A percentile compares a stretch with the other conserved stretches of the same genome.
Evolutionary conservation across 2,329 filamentous ascomycete genomes (phyloP).

Genomic region (Colletotrichum ledebouriae): DNA sequence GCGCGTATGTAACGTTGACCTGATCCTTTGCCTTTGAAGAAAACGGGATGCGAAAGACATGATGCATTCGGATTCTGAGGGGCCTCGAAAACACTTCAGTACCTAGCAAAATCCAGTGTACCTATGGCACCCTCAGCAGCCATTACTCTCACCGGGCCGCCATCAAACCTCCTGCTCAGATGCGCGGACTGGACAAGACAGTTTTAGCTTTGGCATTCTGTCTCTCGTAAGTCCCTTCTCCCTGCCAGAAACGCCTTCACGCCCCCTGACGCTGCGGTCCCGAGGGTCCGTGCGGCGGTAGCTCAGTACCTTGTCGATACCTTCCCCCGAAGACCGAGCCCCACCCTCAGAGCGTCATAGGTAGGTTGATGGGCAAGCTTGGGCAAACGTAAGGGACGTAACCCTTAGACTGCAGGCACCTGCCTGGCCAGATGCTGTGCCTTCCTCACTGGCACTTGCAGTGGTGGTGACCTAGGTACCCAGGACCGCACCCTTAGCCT

Average conservation of each 20-base stretch:
- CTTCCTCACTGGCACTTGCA: background rate
- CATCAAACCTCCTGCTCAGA: background rate
- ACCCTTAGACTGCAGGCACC: constrained; percentile 10
- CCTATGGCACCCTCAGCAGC: too few relatives aligned
- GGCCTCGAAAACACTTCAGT: too few relatives aligned
- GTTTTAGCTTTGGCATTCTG: constrained; percentile 39
- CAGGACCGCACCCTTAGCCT: too few relatives aligned
- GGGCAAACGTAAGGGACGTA: background rate
- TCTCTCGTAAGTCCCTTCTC: constrained; percentile 22
- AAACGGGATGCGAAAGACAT: too few relatives aligned
- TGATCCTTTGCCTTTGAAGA: too few relatives aligned
- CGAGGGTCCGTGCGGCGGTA: constrained; percentile 22
- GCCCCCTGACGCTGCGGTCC: constrained; percentile 9
- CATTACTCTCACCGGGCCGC: background rate
- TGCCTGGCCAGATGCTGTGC: background rate
- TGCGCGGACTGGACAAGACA: background rate
- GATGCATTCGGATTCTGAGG: too few relatives aligned
- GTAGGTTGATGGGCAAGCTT: background rate
- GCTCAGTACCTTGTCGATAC: constrained; percentile 28
- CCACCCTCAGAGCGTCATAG: constrained; percentile 36
- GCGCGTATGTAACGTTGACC: background rate
- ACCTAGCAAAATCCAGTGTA: too few relatives aligned
- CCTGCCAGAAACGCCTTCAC: constrained; percentile 26
- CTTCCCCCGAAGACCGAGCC: background rate
- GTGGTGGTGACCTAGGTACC: too few relatives aligned